A percentile compares a stretch with the other conserved stretches of the same genome.
phyloP scores from a whole-genome alignment of 345 rosid species.

The Syzygium aromaticum region DNA sequence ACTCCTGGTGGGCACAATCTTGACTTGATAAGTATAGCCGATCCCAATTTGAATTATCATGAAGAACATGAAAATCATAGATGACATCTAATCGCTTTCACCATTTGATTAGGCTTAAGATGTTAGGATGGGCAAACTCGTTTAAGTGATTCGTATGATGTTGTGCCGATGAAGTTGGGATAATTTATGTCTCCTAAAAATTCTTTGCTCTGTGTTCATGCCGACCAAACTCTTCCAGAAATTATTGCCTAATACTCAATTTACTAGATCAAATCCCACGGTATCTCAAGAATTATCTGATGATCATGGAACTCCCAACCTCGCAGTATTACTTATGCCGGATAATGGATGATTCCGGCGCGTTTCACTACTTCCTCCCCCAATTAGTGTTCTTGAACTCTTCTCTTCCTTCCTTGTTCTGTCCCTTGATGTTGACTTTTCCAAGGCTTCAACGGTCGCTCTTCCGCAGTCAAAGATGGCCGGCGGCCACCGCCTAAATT shows the following conservation, averaged over 20 bases:
- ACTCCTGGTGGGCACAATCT: neutral
- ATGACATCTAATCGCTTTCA: fast-evolving
- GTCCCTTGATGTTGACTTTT: neutral
- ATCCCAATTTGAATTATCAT: fast-evolving
- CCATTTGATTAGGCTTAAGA: neutral
- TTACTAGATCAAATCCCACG: neutral
- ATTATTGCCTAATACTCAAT: neutral
- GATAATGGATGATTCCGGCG: neutral
- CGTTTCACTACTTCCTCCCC: neutral
- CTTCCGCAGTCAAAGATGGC: neutral
- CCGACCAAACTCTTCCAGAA: neutral
- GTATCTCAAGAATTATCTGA: neutral
- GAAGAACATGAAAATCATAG: neutral
- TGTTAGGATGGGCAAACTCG: fast-evolving
- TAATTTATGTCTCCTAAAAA: neutral
- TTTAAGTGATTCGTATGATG: neutral
- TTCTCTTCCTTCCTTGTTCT: neutral
- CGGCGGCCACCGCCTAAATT: fast-evolving
- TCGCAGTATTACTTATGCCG: neutral
- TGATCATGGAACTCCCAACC: neutral
- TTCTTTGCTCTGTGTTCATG: neutral
- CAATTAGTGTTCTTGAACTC: fast-evolving
- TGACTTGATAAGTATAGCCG: fast-evolving
- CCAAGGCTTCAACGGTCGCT: neutral
- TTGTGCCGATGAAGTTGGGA: neutral